Evolutionary conservation across 2,329 filamentous ascomycete genomes (phyloP), one percentile per base, ranked within the genome.

Genomic region (Beauveria varroae): DNA sequence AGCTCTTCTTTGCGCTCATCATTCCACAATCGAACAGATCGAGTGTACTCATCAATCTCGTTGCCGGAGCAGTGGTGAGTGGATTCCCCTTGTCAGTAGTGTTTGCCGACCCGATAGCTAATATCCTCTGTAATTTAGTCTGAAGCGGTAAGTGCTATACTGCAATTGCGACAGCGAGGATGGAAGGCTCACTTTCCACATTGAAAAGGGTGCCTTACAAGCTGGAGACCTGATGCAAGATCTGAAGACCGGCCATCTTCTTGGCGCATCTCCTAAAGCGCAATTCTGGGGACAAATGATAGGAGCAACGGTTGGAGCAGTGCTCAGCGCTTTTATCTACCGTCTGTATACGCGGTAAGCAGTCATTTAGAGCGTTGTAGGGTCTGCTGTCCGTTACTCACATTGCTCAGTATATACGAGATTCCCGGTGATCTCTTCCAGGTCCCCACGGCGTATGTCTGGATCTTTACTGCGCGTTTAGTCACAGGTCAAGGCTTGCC

Each of bases 241-340:
- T 71, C 82, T 99, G 34, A 99, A 99, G 74, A 97, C 95, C 0
- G 95, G 95, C 0, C 93, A 99, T 73, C 78, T 99, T 0, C 82
- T 99, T 1, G 93, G 93, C 12, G 95, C 95, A 0, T 90, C 91
- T 3, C 95, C 95, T 0, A 95, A 90, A 67, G 95, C 95, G 0
- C 95, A 99, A 69, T 99, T 99, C 72, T 97, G 91, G 81, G 95
- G 95, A 1, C 95, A 99, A 71, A 85, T 98, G 22, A 93, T 99
- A 58, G 95, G 95, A 5, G 91, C 89, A 41, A 88, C 90, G 0
- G 86, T 90, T 2, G 95, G 95, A 1, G 93, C 95, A 1, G 81
- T 98, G 12, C 82, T 96, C 6, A 93, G 89, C 63, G 92, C 93
- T 0, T 83, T 89, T 3, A 88, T 98, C 3, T 99, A 99, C 73